phyloP scores from a whole-genome alignment of 306 rosid species.

The Trichosanthes truncata region DNA sequence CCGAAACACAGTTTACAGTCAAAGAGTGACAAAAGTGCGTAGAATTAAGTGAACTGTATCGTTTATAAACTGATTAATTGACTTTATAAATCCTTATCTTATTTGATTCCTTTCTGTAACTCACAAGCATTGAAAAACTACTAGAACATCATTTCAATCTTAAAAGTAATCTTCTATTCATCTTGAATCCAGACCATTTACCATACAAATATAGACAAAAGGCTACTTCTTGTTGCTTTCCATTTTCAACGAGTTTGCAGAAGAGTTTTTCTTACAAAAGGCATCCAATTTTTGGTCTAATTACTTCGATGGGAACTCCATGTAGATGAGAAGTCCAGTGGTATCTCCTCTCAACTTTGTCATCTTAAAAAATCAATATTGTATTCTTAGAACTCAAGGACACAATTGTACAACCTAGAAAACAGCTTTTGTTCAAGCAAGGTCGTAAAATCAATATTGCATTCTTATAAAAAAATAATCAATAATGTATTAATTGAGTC shows the following conservation, averaged over 20 bases:
- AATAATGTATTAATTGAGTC: neutral
- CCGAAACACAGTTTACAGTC: constrained; percentile 10
- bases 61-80: neutral
- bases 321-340: neutral
- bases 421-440: neutral
- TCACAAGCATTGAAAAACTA: neutral
- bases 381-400: neutral
- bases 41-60: neutral
- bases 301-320: neutral
- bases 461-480: neutral
- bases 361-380: neutral
- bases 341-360: neutral
- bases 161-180: neutral
- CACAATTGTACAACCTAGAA: neutral
- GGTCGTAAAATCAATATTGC: neutral
- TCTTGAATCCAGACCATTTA: neutral
- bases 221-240: neutral
- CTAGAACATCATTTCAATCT: neutral
- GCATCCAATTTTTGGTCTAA: neutral
- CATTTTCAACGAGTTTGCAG: neutral
- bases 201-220: neutral
- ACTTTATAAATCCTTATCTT: neutral
- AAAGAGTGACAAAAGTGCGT: constrained; percentile 12
- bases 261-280: neutral
- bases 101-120: neutral